Percentiles rank a stretch among this genome's conserved stretches.
Evolutionary conservation across 2,329 filamentous ascomycete species (phyloP).

Genomic region (Pseudopithomyces chartarum): DNA sequence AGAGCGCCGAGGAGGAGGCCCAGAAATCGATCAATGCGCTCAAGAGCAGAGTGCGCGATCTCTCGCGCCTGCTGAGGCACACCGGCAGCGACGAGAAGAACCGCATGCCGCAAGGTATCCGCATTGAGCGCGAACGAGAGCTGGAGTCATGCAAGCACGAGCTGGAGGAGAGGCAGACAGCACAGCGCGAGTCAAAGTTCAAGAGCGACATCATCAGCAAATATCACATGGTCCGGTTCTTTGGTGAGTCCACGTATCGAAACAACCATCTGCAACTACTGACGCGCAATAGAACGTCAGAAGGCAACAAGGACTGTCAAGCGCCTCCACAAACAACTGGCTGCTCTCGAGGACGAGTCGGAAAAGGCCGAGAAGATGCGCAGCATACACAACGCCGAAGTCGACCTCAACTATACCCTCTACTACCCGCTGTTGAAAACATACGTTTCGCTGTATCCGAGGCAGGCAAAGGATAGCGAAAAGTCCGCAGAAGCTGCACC

Average conservation of each 20-base stretch:
- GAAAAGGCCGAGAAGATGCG: conserved; percentile 58
- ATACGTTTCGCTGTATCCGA: conserved; percentile 66
- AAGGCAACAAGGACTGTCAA: conserved; percentile 72
- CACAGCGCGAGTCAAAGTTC: conserved; percentile 63
- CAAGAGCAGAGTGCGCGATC: conserved; percentile 73
- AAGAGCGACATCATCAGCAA: conserved; percentile 73
- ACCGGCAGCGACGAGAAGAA: conserved; percentile 53
- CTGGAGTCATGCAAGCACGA: conserved; percentile 69
- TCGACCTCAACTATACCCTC: conserved; percentile 76
- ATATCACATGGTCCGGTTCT: conserved; percentile 85
- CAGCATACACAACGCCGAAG: conserved; percentile 70
- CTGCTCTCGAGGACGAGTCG: conserved; percentile 54
- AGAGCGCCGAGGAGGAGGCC: neutral
- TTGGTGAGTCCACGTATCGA: conserved; percentile 60
- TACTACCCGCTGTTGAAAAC: conserved; percentile 73
- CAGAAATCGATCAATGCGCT: conserved; percentile 59
- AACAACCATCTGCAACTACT: conserved; percentile 10
- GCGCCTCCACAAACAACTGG: conserved; percentile 64
- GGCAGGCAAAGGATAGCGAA: conserved; percentile 20
- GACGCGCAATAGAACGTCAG: conserved; percentile 63
- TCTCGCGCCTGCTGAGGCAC: conserved; percentile 68
- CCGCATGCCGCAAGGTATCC: conserved; percentile 68
- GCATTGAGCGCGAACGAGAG: conserved; percentile 73
- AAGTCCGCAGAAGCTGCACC: conserved; percentile 12
- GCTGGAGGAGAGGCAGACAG: conserved; percentile 51